Percentiles rank a stretch among this genome's conserved stretches.
phyloP scores from a whole-genome alignment of 495 filamentous ascomycete genomes.

The Hyaloscypha hepaticicola region DNA sequence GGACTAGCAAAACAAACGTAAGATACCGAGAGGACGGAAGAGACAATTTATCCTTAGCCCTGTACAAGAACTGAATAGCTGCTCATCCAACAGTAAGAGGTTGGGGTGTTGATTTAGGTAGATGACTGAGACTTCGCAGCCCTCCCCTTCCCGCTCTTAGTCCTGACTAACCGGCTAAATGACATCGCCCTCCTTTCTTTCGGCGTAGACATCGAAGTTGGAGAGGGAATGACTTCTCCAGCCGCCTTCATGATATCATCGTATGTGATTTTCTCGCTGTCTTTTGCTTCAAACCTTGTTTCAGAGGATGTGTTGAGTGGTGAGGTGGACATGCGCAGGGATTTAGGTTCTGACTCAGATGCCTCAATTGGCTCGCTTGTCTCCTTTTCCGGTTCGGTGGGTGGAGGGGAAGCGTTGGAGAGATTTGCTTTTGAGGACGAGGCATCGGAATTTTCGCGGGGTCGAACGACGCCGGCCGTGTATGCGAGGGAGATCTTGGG shows the following conservation, averaged over 20 bases:
- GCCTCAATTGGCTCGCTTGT: background rate
- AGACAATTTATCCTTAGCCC: background rate
- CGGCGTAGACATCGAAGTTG: background rate
- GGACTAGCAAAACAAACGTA: background rate
- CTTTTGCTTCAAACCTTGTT: background rate
- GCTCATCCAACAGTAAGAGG: no score
- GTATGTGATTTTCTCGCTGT: conserved; percentile 4
- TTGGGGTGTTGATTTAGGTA: background rate
- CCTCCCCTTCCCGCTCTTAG: background rate
- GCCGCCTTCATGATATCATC: conserved; percentile 22
- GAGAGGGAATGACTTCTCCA: background rate
- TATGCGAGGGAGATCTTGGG: conserved; percentile 20
- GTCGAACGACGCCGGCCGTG: conserved; percentile 1
- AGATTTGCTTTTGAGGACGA: background rate
- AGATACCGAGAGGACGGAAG: background rate
- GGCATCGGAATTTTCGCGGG: background rate
- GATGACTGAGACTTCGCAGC: background rate
- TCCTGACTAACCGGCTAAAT: background rate
- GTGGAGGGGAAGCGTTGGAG: background rate
- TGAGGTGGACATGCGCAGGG: background rate
- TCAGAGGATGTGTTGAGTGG: background rate
- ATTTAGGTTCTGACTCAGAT: background rate
- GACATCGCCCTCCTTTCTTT: background rate
- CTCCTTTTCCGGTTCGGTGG: background rate
- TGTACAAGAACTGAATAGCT: background rate